Evolutionary conservation across 192 early-diverging fungal genomes (phyloP).

Genomic region (Geosiphon pyriformis): DNA sequence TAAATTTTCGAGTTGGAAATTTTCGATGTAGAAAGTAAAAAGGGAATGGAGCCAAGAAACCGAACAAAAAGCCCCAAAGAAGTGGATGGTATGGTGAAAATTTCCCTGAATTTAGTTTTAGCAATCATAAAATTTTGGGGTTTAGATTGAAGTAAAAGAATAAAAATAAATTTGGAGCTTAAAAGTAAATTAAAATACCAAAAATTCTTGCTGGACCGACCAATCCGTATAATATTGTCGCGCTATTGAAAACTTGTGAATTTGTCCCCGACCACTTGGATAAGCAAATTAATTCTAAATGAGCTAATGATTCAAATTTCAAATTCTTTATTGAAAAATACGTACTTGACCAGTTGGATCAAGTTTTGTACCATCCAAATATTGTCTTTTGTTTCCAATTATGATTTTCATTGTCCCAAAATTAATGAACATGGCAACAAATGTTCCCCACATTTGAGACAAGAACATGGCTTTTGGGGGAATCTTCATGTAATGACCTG

Average conservation of each 20-base stretch:
- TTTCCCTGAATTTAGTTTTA: conserved; percentile 24
- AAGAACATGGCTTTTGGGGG: conserved; percentile 60
- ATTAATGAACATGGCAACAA: conserved; percentile 36
- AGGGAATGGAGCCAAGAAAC: conserved; percentile 29
- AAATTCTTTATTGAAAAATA: too few species aligned
- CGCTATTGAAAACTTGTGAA: conserved; percentile 44
- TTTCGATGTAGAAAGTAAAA: conserved; percentile 38
- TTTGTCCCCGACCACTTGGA: conserved; percentile 26
- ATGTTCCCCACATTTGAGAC: conserved; percentile 53
- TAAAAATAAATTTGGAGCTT: too few species aligned
- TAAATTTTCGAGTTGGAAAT: conserved; percentile 39
- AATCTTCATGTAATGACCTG: conserved; percentile 67
- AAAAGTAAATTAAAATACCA: conserved; percentile 37
- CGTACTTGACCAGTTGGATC: conserved; percentile 43
- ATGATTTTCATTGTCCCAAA: conserved; percentile 29
- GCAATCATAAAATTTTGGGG: too few species aligned
- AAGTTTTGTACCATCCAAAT: conserved; percentile 21
- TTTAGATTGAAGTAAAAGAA: too few species aligned
- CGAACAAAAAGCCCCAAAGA: conserved; percentile 40
- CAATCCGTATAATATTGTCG: conserved; percentile 58
- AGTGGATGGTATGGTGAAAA: conserved; percentile 35
- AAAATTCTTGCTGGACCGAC: conserved; percentile 52
- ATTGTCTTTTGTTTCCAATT: conserved; percentile 24
- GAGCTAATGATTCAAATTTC: neutral
- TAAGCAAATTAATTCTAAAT: too few species aligned